Evolutionary conservation across 139 green algal species (phyloP).

Genomic region (Ettlia oleoabundans): DNA sequence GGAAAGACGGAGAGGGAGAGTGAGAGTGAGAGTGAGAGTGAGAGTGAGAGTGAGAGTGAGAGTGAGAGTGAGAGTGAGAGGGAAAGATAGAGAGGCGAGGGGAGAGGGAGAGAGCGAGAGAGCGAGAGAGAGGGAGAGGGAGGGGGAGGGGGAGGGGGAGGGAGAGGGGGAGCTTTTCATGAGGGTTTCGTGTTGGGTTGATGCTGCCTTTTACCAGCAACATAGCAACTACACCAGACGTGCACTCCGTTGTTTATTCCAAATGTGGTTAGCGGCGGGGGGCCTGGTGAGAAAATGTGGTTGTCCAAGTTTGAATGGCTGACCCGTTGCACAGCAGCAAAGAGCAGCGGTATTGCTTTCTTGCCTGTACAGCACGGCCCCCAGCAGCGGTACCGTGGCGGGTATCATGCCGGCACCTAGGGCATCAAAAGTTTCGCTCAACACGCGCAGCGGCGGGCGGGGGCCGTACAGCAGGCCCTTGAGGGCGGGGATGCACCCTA

Average conservation of each 20-base stretch:
- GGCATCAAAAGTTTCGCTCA: constrained; percentile 47
- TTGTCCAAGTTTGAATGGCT: too few species aligned
- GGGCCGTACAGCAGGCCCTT: constrained; percentile 47
- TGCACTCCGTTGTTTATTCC: not conserved
- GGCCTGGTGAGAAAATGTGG: too few species aligned
- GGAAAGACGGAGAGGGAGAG: not conserved
- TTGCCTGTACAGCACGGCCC: constrained; percentile 62
- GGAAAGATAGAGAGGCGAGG: not conserved
- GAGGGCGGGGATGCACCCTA: constrained; percentile 51
- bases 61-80: not conserved
- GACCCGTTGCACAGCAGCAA: not conserved
- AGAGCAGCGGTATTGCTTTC: not conserved
- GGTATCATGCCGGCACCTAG: constrained; percentile 64
- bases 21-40: not conserved
- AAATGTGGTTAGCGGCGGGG: too few species aligned
- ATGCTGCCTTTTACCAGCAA: not conserved
- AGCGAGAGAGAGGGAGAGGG: not conserved
- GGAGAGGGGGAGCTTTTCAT: not conserved
- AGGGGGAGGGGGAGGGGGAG: not conserved
- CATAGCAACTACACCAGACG: not conserved
- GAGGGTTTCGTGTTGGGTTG: too few species aligned
- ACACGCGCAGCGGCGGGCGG: constrained; percentile 38
- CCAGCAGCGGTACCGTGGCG: constrained; percentile 66
- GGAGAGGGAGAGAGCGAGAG: not conserved
- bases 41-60: not conserved